These are phyloP conservation scores for Piromyces sp. DNA, from an alignment of 192 early-diverging fungal species.

Conservation along the genomic window DNA sequence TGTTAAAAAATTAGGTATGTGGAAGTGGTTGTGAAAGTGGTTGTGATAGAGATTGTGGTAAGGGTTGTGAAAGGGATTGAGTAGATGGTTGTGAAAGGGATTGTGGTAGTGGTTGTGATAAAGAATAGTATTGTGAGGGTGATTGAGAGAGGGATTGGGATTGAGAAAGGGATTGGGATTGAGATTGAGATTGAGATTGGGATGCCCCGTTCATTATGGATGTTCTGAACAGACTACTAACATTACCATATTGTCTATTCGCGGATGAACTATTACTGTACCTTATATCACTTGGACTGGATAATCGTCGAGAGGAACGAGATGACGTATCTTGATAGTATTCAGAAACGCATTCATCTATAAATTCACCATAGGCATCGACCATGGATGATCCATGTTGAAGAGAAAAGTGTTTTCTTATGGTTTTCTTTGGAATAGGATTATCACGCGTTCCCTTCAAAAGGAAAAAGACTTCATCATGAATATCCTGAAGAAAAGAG, in stretches of 20 bases:
- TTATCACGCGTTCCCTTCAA: not conserved
- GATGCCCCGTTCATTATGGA: not conserved
- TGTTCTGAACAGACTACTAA: no score
- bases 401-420: not conserved
- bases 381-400: not conserved
- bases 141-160: not conserved
- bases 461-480: not conserved
- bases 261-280: not conserved
- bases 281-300: not conserved
- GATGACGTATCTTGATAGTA: not conserved
- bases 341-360: not conserved
- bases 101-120: no score
- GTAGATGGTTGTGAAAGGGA: no score
- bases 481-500: not conserved
- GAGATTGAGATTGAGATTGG: not conserved
- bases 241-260: no score
- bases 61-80: no score
- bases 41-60: no score
- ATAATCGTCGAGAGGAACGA: not conserved
- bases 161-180: not conserved
- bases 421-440: not conserved
- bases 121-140: no score
- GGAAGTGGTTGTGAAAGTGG: no score
- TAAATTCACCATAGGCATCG: not conserved
- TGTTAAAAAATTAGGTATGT: no score